Conservation (phyloP, 345 rosid species). For the Rhodomyrtus tomentosa region DNA sequence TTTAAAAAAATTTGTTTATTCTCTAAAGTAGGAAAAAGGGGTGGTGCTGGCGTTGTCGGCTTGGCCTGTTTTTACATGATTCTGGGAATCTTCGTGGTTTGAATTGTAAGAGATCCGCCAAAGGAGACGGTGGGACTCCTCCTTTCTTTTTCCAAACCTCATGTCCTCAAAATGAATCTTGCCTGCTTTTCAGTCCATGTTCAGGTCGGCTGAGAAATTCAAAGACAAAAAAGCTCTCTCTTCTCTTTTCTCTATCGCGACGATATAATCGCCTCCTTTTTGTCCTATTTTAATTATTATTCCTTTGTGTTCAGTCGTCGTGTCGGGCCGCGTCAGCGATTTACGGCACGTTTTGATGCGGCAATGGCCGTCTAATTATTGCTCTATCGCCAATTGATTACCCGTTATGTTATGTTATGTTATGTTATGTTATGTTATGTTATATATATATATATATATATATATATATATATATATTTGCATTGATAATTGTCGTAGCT, state of each 20-base stretch:
- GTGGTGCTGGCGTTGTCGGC: background rate
- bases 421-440: too few relatives aligned
- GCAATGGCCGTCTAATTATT: background rate
- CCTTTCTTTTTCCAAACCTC: background rate
- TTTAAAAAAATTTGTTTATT: background rate
- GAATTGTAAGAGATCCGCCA: background rate
- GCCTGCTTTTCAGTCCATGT: background rate
- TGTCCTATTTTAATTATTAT: background rate
- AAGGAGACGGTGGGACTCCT: background rate
- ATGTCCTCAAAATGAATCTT: background rate
- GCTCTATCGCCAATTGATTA: background rate
- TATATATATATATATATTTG: too few relatives aligned
- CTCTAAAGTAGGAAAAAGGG: background rate
- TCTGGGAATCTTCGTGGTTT: background rate
- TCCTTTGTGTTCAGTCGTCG: background rate
- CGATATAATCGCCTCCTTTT: background rate
- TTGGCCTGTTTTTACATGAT: background rate
- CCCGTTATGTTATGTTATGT: too few relatives aligned
- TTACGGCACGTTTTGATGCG: background rate
- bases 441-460: too few relatives aligned
- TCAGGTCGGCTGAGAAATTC: background rate
- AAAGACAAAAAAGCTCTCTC: background rate
- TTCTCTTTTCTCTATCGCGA: background rate
- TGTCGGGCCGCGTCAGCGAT: background rate
- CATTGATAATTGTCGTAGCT: accelerated